phyloP scores from a whole-genome alignment of 352 stramenopile genomes.

The Blastocystis sp. region DNA sequence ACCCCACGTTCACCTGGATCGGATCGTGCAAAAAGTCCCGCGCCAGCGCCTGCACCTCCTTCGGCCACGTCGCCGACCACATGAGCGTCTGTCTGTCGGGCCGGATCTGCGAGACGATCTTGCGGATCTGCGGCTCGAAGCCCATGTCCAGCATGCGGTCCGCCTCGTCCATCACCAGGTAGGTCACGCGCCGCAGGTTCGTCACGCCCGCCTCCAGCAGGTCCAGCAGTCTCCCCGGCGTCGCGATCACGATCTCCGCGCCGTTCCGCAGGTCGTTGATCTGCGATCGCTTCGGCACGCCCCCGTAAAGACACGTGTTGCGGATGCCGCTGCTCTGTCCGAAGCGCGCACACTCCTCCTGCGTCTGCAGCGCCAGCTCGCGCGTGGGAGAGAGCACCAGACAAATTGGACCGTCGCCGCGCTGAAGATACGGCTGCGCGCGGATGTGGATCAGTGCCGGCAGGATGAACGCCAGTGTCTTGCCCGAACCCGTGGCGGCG shows the following conservation, averaged over 20 bases:
- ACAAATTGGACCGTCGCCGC: constrained; percentile 93
- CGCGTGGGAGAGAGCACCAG: constrained; percentile 92
- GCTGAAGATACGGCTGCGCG: constrained; percentile 76
- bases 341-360: constrained; percentile 97
- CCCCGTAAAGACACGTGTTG: constrained; percentile 96
- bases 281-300: constrained; percentile 84
- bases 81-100: constrained; percentile 94
- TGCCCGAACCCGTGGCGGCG: constrained; percentile 87
- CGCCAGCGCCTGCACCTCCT: constrained; percentile 87
- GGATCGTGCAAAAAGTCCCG: constrained; percentile 93
- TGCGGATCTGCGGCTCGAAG: constrained; percentile 80
- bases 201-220: constrained; percentile 86
- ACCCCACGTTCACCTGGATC: constrained; percentile 83
- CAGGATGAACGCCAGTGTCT: constrained; percentile 94
- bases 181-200: constrained; percentile 88
- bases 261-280: constrained; percentile 70
- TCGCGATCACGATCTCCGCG: constrained; percentile 80
- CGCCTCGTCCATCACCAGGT: constrained; percentile 95
- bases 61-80: constrained; percentile 95
- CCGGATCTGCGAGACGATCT: constrained; percentile 85
- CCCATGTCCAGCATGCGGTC: constrained; percentile 89
- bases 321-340: constrained; percentile 89
- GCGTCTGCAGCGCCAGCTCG: constrained; percentile 96
- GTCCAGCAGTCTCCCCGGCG: constrained; percentile 90
- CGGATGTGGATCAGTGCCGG: constrained; percentile 99